Conservation (phyloP, 2,329 filamentous ascomycete species). For the Didymella lethalis region DNA sequence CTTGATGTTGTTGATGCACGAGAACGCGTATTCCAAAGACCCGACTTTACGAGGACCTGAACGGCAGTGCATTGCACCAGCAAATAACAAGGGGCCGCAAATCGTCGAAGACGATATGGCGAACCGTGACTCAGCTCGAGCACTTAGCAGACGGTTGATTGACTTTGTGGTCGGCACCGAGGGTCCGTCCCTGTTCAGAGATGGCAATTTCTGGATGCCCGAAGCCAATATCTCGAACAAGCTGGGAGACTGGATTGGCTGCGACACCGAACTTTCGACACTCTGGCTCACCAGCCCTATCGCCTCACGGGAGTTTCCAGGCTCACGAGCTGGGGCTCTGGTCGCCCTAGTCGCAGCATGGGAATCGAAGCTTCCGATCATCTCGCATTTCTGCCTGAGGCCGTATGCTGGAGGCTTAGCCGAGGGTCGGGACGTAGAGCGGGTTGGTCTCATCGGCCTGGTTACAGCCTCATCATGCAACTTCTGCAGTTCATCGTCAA, state of each 20-base stretch:
- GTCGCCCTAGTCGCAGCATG: slow-evolving; percentile 16
- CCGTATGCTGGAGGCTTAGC: slow-evolving; percentile 5
- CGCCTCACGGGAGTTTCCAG: neutral
- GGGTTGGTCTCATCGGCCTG: slow-evolving; percentile 25
- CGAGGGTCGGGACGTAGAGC: slow-evolving; percentile 6
- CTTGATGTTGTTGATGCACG: too few species aligned
- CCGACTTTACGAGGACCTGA: too few species aligned
- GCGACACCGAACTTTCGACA: neutral
- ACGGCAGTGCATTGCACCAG: too few species aligned
- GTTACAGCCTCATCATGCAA: slow-evolving; percentile 27
- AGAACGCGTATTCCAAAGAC: too few species aligned
- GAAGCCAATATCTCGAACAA: neutral
- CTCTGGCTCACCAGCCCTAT: slow-evolving; percentile 4
- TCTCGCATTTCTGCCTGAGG: slow-evolving; percentile 28
- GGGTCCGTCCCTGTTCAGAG: neutral
- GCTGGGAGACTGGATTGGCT: neutral
- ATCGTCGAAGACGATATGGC: too few species aligned
- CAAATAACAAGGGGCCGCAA: too few species aligned
- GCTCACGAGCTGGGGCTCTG: slow-evolving; percentile 3
- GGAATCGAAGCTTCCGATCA: slow-evolving; percentile 22
- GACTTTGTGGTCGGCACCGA: neutral
- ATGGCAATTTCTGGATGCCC: slow-evolving; percentile 4
- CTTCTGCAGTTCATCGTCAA: slow-evolving; percentile 26
- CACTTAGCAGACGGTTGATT: too few species aligned
- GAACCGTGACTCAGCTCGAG: too few species aligned